Evolutionary conservation across 768 basidiomycete species (phyloP).

Genomic region (Suillus bovinus): DNA sequence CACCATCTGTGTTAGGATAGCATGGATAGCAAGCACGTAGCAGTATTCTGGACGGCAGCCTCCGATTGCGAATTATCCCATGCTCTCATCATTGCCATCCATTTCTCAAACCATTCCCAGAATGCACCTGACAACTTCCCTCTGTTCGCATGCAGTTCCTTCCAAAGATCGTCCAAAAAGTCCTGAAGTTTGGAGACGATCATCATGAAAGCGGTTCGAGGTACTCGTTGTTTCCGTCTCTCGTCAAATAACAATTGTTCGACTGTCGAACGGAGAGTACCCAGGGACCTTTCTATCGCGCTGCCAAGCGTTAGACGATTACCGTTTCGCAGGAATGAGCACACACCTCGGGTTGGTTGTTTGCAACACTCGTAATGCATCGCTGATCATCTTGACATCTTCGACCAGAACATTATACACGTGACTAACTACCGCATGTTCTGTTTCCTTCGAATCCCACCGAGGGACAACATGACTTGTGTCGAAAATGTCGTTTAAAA

Average conservation of each 20-base stretch:
- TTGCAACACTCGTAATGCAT: slow-evolving; percentile 4
- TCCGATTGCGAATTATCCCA: slow-evolving; percentile 5
- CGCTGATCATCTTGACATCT: slow-evolving; percentile 4
- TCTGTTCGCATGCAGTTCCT: background rate
- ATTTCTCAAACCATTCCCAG: slow-evolving; percentile 8
- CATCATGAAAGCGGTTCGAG: background rate
- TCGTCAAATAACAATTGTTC: slow-evolving; percentile 1
- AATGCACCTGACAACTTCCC: background rate
- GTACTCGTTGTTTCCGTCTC: slow-evolving; percentile 3
- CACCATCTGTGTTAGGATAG: background rate
- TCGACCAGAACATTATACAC: slow-evolving; percentile 1
- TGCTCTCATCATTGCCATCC: slow-evolving; percentile 7
- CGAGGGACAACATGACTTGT: slow-evolving; percentile 3
- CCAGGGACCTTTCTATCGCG: slow-evolving; percentile 2
- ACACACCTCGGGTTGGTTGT: slow-evolving; percentile 3
- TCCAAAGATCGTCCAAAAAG: slow-evolving; percentile 6
- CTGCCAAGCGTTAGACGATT: background rate
- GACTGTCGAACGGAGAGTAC: background rate
- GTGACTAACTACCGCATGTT: background rate
- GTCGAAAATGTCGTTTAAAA: slow-evolving; percentile 6
- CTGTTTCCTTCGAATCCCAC: slow-evolving; percentile 7
- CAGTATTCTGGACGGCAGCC: background rate
- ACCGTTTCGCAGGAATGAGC: background rate
- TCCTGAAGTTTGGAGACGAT: background rate
- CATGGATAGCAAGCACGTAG: slow-evolving; percentile 1